phyloP scores from a whole-genome alignment of 2,329 filamentous ascomycete genomes.

The Alternaria sp. region DNA sequence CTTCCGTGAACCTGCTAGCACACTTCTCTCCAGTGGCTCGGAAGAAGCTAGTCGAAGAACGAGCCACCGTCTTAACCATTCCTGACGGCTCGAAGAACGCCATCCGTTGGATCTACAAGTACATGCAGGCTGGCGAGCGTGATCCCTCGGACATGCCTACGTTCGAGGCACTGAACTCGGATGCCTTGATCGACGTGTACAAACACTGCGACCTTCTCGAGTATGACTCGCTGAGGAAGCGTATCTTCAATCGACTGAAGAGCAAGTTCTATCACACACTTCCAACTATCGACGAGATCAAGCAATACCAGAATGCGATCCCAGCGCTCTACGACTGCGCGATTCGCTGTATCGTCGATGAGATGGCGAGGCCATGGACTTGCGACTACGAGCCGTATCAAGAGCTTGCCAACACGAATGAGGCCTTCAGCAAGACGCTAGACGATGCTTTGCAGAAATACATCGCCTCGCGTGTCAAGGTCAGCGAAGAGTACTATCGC shows the following conservation, averaged over 20 bases:
- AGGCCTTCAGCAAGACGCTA: constrained; percentile 3
- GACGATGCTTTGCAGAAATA: constrained; percentile 4
- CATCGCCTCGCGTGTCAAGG: constrained; percentile 7
- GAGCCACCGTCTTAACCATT: constrained; percentile 10
- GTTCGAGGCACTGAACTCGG: constrained; percentile 17
- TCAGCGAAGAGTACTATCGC: constrained; percentile 12
- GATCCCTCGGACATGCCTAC: constrained; percentile 11
- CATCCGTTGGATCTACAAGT: constrained; percentile 31
- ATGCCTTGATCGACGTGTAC: constrained; percentile 21
- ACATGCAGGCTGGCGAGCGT: constrained; percentile 27
- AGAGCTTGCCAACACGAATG: constrained; percentile 3
- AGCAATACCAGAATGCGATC: constrained; percentile 6
- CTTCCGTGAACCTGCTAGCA: constrained; percentile 17
- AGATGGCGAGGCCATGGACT: constrained; percentile 15
- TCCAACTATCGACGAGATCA: constrained; percentile 15
- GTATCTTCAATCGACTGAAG: constrained; percentile 12
- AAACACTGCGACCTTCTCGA: constrained; percentile 22
- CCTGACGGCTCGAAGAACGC: constrained; percentile 20
- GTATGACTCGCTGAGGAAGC: constrained; percentile 15
- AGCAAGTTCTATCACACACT: constrained; percentile 5
- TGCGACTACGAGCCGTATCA: constrained; percentile 21
- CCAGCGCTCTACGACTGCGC: constrained; percentile 10
- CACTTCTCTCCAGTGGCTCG: constrained; percentile 25
- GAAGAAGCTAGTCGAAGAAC: constrained; percentile 15
- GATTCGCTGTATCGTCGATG: constrained; percentile 2